Evolutionary conservation across 2,329 filamentous ascomycete genomes (phyloP).

Genomic region (Botryotinia globosa): DNA sequence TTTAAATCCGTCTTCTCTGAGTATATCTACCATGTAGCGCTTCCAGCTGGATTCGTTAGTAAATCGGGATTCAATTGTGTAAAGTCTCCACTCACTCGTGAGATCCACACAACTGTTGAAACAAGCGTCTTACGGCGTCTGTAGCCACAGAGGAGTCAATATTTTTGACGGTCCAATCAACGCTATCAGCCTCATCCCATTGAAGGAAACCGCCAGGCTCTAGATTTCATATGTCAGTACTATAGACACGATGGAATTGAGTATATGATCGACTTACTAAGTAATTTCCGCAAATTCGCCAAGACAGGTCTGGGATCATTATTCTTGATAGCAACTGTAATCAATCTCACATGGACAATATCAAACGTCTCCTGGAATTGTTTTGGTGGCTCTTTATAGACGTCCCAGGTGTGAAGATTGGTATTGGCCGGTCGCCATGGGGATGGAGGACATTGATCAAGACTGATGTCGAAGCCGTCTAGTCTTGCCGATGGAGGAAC

Average conservation of each 20-base stretch:
- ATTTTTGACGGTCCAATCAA: neutral
- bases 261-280: neutral
- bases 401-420: neutral
- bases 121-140: neutral
- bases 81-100: neutral
- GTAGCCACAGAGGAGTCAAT: neutral
- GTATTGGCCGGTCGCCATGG: neutral
- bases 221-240: neutral
- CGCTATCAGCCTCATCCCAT: neutral
- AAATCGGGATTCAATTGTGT: neutral
- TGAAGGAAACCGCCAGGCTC: neutral
- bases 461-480: neutral
- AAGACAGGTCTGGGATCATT: neutral
- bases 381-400: neutral
- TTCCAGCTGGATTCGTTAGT: neutral
- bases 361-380: neutral
- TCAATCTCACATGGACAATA: neutral
- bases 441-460: neutral
- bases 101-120: neutral
- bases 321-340: neutral
- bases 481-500: neutral
- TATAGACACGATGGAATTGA: neutral
- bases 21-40: neutral
- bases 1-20: neutral
- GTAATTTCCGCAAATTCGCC: neutral